phyloP scores from a whole-genome alignment of 139 green algal species.

The Tetraselmis chui region DNA sequence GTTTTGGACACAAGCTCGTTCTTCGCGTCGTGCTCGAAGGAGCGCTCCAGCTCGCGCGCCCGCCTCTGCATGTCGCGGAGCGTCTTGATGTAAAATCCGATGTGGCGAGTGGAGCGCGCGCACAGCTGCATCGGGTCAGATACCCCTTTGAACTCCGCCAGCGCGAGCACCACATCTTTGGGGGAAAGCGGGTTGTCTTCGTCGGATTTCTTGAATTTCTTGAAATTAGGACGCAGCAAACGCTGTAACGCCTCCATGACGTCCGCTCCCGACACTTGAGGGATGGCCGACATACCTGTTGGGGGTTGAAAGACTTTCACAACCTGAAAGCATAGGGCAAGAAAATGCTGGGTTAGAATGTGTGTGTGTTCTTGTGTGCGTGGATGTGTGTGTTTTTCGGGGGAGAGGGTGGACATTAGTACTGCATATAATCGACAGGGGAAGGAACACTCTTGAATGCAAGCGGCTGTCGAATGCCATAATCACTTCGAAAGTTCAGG shows the following conservation, averaged over 20 bases:
- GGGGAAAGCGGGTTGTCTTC: too few species aligned
- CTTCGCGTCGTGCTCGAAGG: background rate
- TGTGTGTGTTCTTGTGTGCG: too few species aligned
- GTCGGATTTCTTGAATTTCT: too few species aligned
- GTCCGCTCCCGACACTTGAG: background rate
- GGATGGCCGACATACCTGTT: background rate
- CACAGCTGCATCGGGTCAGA: background rate
- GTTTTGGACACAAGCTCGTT: background rate
- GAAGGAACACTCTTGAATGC: too few species aligned
- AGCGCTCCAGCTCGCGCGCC: background rate
- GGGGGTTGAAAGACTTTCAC: background rate
- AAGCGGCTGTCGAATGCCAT: too few species aligned
- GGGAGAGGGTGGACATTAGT: too few species aligned
- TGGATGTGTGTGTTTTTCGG: too few species aligned
- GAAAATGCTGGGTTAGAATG: too few species aligned
- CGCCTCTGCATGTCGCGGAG: background rate
- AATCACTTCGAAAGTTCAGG: too few species aligned
- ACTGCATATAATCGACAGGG: too few species aligned
- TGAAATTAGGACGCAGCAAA: too few species aligned
- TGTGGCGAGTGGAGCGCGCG: background rate
- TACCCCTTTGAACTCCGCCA: background rate
- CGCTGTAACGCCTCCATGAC: background rate
- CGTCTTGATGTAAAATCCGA: background rate
- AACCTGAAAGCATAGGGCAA: background rate
- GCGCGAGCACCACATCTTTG: background rate